Evolutionary conservation across 1,284 basidiomycete species (phyloP).

Genomic region (Cutaneotrichosporon cyanovorans): DNA sequence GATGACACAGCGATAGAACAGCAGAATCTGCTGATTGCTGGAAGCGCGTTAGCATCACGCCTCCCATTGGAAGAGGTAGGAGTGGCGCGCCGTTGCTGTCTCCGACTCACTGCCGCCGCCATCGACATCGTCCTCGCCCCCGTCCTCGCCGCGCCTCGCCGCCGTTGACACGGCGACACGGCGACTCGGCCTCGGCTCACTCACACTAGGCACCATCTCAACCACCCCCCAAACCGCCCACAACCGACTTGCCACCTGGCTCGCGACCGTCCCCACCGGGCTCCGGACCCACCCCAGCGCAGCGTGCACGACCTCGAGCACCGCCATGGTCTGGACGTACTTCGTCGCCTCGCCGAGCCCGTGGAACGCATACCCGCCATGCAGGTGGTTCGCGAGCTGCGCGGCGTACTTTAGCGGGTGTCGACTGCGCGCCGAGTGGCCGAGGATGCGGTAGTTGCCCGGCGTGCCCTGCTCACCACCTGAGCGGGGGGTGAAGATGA

Average conservation of each 20-base stretch:
- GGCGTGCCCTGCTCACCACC: background rate
- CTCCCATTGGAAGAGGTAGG: too few species aligned
- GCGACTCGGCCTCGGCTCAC: too few species aligned
- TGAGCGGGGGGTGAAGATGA: conserved; percentile 28
- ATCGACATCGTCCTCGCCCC: too few species aligned
- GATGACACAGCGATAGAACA: too few species aligned
- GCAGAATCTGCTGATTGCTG: too few species aligned
- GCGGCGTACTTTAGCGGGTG: conserved; percentile 8
- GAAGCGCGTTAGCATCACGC: too few species aligned
- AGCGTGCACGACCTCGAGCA: conserved; percentile 76
- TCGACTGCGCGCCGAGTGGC: conserved; percentile 5
- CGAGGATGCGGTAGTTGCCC: conserved; percentile 1
- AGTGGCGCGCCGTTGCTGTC: too few species aligned
- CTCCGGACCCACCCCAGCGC: conserved; percentile 75
- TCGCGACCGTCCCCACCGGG: conserved; percentile 68
- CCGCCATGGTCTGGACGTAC: conserved; percentile 70
- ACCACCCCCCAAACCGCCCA: conserved; percentile 81
- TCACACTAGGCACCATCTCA: conserved; percentile 51
- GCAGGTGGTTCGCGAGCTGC: conserved; percentile 53
- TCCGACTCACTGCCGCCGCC: too few species aligned
- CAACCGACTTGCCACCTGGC: conserved; percentile 81
- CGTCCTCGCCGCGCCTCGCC: too few species aligned
- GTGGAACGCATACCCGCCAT: conserved; percentile 42
- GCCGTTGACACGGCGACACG: conserved; percentile 16
- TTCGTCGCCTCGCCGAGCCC: conserved; percentile 58